These are phyloP conservation scores for Fusarium odoratissimum DNA, from an alignment of 2,329 filamentous ascomycete species.

Conservation along the genomic window DNA sequence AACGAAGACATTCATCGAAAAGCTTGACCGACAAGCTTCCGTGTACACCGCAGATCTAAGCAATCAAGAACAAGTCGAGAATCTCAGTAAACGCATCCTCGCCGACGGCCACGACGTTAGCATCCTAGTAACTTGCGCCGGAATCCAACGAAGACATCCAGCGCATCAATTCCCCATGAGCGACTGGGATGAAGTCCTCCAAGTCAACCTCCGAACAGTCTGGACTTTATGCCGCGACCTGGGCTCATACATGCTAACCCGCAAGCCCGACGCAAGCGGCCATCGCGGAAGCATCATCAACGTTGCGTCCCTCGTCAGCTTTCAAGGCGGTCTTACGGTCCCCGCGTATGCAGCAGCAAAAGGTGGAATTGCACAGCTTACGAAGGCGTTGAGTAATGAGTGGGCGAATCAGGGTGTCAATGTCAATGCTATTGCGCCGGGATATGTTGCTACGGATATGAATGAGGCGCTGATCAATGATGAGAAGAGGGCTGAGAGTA, in stretches of 20 bases:
- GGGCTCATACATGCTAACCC: constrained; percentile 79
- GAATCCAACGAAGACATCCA: constrained; percentile 83
- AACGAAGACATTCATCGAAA: constrained; percentile 71
- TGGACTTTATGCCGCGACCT: constrained; percentile 83
- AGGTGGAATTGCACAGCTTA: constrained; percentile 85
- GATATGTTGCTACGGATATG: constrained; percentile 93
- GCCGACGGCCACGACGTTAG: constrained; percentile 72
- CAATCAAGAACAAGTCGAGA: constrained; percentile 66
- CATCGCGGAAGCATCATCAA: constrained; percentile 83
- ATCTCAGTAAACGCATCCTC: constrained; percentile 68
- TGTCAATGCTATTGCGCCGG: constrained; percentile 89
- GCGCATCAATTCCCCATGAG: constrained; percentile 78
- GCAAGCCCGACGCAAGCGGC: constrained; percentile 60
- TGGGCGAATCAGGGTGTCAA: constrained; percentile 83
- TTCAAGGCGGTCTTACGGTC: constrained; percentile 88
- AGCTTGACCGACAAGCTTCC: constrained; percentile 71
- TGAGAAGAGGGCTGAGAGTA: constrained; percentile 74
- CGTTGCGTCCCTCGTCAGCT: constrained; percentile 81
- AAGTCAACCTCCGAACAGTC: constrained; percentile 86
- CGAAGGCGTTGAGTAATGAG: constrained; percentile 88
- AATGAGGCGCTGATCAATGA: constrained; percentile 84
- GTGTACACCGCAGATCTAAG: constrained; percentile 79
- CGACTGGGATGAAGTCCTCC: constrained; percentile 80
- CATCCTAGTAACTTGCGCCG: constrained; percentile 86
- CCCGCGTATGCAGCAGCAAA: constrained; percentile 89